These are phyloP conservation scores for Aspergillus transmontanensis DNA, from an alignment of 2,329 filamentous ascomycete genomes.

Conservation along the genomic window DNA sequence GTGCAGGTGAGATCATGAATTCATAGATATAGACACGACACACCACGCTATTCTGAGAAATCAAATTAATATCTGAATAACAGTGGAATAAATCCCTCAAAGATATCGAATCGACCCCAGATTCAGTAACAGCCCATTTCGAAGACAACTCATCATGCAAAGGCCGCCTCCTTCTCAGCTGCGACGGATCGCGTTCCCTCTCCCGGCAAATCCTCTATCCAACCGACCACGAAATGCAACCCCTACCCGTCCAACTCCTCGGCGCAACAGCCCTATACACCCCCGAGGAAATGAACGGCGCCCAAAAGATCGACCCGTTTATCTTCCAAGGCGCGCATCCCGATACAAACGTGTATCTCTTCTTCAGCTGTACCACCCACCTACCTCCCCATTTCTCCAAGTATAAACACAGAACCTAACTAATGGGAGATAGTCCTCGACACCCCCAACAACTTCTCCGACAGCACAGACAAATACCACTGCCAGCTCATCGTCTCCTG, in stretches of 20 bases:
- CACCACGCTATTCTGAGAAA: rapidly evolving
- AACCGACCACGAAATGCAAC: constrained; percentile 31
- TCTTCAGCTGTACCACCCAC: constrained; percentile 50
- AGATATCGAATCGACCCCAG: constrained; percentile 35
- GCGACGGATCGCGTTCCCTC: constrained; percentile 54
- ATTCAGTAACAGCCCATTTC: constrained; percentile 48
- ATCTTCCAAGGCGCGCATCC: constrained; percentile 60
- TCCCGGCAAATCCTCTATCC: constrained; percentile 40
- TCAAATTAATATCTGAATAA: background rate
- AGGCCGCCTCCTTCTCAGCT: constrained; percentile 53
- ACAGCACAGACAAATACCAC: constrained; percentile 42
- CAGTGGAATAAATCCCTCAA: constrained; percentile 45
- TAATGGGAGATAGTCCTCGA: constrained; percentile 46
- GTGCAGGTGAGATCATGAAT: constrained; percentile 43
- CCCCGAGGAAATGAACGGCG: constrained; percentile 43
- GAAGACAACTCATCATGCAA: constrained; percentile 47
- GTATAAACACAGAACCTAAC: background rate
- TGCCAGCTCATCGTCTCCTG: constrained; percentile 58
- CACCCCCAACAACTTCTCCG: constrained; percentile 47
- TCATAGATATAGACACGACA: background rate
- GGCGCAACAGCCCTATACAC: constrained; percentile 50
- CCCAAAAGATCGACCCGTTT: constrained; percentile 54
- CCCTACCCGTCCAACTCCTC: constrained; percentile 54
- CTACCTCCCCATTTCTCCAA: background rate
- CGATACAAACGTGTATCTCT: constrained; percentile 54